Base-by-base conservation (phyloP, 176 grass and related monocot genomes). In the Carex cristatella region DNA sequence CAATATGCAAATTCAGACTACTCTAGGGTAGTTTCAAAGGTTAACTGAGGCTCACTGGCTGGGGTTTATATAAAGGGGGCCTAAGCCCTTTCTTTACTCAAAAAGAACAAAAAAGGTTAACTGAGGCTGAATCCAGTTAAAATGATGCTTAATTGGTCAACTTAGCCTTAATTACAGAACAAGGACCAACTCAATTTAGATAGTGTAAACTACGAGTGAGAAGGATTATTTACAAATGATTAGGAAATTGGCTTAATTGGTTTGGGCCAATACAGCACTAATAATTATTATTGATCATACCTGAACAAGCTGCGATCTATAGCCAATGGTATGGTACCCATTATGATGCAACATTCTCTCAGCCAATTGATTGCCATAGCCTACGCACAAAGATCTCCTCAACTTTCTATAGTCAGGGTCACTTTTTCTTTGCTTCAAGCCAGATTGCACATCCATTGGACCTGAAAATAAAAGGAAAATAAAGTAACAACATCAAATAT, bases 271-370 rank as follows among this genome's bases (percentile, higher is more conserved):
- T 7, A 86, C 19, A 81, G 56, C 81, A 40, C 10, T 57, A 53
- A 76, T 30, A 76, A 54, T 76, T 55, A 46, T 55, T 55, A 2
- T 71, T 73, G 18, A 73, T 8, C 13, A 84, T 85, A 98, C 95
- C 95, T 98, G 95, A 68, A 94, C 91, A 80, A 98, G 95, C 80
- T 98, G 95, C 38, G 86, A 83, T 69, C 89, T 93, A 86, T 94
- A 98, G 61, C 95, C 95, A 98, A 98, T 84, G 10, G 92, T 98
- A 93, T 83, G 95, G 64, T 93, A 98, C 63, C 95, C 95, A 90
- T 98, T 98, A 73, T 98, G 95, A 93, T 93, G 92, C 18, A 94
- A 67, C 95, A 94, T 98, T 79, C 89, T 91, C 79, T 98, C 95
- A 85, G 91, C 92, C 46, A 98, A 78, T 84, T 98, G 95, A 85